These are phyloP conservation scores for Diddensiella caesifluorescens DNA, from an alignment of 805 yeast species.

Conservation along the genomic window DNA sequence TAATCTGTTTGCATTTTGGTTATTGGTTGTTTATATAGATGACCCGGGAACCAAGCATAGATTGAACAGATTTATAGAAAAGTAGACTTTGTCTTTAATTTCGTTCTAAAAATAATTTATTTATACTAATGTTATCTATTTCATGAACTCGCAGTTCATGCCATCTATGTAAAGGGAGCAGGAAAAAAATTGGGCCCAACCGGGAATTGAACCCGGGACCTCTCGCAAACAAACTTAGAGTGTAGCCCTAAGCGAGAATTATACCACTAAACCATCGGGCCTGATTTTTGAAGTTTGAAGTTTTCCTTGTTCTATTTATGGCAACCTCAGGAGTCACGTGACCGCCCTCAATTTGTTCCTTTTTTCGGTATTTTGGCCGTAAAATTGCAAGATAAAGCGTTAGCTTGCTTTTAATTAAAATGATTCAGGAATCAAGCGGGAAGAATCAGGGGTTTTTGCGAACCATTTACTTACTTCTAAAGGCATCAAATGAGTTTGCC, in stretches of 20 bases:
- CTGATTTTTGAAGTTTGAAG: constrained; percentile 11
- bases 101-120: not conserved
- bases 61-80: not conserved
- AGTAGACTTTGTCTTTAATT: not conserved
- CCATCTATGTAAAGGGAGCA: not conserved
- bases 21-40: constrained; percentile 14
- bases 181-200: constrained; percentile 31
- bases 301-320: too few relatives aligned
- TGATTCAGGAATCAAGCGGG: too few relatives aligned
- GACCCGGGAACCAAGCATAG: constrained; percentile 1
- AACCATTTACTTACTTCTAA: too few relatives aligned
- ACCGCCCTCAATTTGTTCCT: too few relatives aligned
- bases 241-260: constrained; percentile 35
- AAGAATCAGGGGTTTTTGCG: too few relatives aligned
- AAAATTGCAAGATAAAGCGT: too few relatives aligned
- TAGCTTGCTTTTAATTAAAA: too few relatives aligned
- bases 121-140: not conserved
- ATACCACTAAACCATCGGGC: constrained; percentile 36
- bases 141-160: not conserved
- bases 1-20: constrained; percentile 44
- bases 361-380: too few relatives aligned
- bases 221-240: constrained; percentile 32
- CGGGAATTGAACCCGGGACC: constrained; percentile 37
- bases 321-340: too few relatives aligned
- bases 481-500: too few relatives aligned